Percentiles rank a stretch among this genome's conserved stretches.
phyloP scores from a whole-genome alignment of 1,139 yeast genomes.

The Hemisphaericaspora xylofermentans region DNA sequence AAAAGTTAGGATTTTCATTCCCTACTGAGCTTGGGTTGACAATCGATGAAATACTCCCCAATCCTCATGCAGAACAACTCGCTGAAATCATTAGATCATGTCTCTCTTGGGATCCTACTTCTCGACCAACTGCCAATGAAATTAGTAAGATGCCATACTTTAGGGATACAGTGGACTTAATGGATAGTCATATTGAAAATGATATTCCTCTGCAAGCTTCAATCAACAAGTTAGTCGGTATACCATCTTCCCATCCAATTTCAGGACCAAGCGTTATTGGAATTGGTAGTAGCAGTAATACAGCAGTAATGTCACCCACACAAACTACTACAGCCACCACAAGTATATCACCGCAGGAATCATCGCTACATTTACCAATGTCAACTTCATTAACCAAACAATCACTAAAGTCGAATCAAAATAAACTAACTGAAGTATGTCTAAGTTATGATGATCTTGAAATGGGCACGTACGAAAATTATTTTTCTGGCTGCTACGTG shows the following conservation, averaged over 20 bases:
- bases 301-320: neutral
- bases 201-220: slow-evolving; percentile 7
- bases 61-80: slow-evolving; percentile 28
- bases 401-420: neutral
- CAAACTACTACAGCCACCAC: neutral
- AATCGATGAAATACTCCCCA: slow-evolving; percentile 27
- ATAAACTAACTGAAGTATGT: neutral
- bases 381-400: neutral
- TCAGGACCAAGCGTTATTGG: neutral
- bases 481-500: slow-evolving; percentile 15
- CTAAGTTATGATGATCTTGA: slow-evolving; percentile 22
- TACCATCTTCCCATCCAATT: slow-evolving; percentile 3
- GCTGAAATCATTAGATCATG: slow-evolving; percentile 56
- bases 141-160: slow-evolving; percentile 56
- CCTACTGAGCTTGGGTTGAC: slow-evolving; percentile 42
- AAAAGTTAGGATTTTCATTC: slow-evolving; percentile 50
- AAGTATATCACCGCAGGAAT: neutral
- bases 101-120: slow-evolving; percentile 63
- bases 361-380: neutral
- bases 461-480: slow-evolving; percentile 26
- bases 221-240: slow-evolving; percentile 10
- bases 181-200: slow-evolving; percentile 12
- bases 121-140: slow-evolving; percentile 47
- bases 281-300: neutral
- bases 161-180: slow-evolving; percentile 29